These are phyloP conservation scores for Dipteronia dyeriana DNA, from an alignment of 345 rosid genomes.

Conservation along the genomic window DNA sequence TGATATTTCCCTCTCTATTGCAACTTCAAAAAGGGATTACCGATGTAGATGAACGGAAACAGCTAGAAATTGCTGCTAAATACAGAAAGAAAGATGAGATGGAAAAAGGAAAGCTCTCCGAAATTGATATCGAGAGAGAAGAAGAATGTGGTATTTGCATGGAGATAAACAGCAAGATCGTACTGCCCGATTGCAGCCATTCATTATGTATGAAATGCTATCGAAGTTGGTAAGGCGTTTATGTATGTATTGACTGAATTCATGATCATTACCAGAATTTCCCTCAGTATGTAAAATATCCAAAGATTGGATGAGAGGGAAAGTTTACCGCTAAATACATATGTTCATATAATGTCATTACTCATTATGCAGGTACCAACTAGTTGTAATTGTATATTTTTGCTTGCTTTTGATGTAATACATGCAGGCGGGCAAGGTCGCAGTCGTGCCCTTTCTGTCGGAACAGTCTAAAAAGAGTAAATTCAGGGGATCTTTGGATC, in stretches of 20 bases:
- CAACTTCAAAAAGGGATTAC: constrained; percentile 81
- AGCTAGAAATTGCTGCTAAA: constrained; percentile 57
- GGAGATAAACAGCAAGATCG: constrained; percentile 70
- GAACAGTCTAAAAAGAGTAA: constrained; percentile 70
- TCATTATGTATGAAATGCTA: constrained; percentile 84
- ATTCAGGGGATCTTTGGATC: constrained; percentile 83
- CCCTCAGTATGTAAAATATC: no score
- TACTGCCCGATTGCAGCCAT: constrained; percentile 82
- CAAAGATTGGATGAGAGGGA: no score
- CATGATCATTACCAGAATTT: no score
- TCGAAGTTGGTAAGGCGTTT: constrained; percentile 57
- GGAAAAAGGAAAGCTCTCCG: constrained; percentile 69
- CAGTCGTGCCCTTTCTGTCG: constrained; percentile 94
- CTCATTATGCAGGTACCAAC: no score
- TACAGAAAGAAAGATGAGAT: constrained; percentile 49
- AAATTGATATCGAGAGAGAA: constrained; percentile 80
- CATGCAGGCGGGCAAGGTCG: constrained; percentile 63
- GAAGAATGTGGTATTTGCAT: constrained; percentile 95
- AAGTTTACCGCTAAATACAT: no score
- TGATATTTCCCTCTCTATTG: constrained; percentile 81
- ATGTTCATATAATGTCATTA: no score
- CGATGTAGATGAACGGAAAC: constrained; percentile 78
- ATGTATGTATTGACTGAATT: no score
- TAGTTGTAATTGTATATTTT: neutral
- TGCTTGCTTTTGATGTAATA: neutral